Percentiles rank a stretch among this genome's conserved stretches.
phyloP scores from a whole-genome alignment of 208 protist genomes.

The Crithidia acanthocephali region DNA sequence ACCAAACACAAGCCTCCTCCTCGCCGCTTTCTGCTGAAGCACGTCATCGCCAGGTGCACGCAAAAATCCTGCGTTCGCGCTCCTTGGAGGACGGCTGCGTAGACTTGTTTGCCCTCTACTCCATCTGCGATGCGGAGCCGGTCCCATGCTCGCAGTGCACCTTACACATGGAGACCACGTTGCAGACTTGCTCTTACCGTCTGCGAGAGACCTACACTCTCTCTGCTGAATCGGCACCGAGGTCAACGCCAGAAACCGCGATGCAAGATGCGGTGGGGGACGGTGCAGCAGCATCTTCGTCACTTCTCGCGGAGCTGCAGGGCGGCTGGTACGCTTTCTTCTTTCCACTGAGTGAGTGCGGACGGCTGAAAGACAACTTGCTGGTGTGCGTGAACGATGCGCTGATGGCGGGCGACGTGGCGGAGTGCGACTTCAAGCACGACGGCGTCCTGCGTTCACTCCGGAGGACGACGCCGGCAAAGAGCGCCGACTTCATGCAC shows the following conservation, averaged over 20 bases:
- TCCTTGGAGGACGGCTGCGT: constrained; percentile 22
- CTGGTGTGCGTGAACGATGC: constrained; percentile 39
- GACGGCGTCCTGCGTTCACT: constrained; percentile 15
- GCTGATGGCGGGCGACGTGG: constrained; percentile 51
- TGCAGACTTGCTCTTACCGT: constrained; percentile 52
- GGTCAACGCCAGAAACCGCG: no score
- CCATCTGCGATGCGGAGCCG: constrained; percentile 27
- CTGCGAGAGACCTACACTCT: constrained; percentile 46
- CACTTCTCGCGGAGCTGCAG: neutral
- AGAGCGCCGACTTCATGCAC: neutral
- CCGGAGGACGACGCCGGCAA: neutral
- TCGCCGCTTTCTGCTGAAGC: neutral
- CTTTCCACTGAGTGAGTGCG: constrained; percentile 77
- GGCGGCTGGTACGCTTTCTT: constrained; percentile 45
- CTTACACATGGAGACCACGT: constrained; percentile 38
- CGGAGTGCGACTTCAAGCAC: constrained; percentile 39
- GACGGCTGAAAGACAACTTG: constrained; percentile 40
- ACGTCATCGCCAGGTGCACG: constrained; percentile 5
- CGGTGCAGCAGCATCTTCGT: neutral
- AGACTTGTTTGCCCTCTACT: constrained; percentile 38
- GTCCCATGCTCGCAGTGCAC: constrained; percentile 35
- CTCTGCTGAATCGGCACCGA: neutral
- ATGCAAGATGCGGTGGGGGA: neutral
- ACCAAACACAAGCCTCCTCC: no score
- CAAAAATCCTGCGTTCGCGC: constrained; percentile 8